Percentiles rank a stretch among this genome's conserved stretches.
Conservation (phyloP, 2,329 filamentous ascomycete genomes). For the Curvularia lunata region DNA sequence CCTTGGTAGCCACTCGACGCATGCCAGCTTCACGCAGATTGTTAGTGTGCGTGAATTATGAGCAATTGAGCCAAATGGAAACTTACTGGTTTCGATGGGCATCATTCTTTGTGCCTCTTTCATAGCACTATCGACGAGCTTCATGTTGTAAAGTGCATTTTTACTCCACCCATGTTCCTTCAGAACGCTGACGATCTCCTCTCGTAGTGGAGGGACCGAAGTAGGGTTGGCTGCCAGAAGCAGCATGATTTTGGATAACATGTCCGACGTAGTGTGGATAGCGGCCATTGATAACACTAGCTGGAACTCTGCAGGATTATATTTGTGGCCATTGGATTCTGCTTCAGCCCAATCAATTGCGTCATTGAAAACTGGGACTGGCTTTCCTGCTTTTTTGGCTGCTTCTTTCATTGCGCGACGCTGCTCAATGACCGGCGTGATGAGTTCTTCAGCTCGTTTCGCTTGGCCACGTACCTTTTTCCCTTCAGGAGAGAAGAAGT, state of each 20-base stretch:
- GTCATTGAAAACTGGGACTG: background rate
- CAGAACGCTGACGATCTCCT: background rate
- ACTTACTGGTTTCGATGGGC: background rate
- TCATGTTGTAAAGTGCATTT: background rate
- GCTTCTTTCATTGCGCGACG: background rate
- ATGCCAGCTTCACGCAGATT: background rate
- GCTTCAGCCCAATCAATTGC: background rate
- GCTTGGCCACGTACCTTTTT: background rate
- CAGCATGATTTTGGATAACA: background rate
- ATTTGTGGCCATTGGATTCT: background rate
- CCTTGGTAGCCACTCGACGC: background rate
- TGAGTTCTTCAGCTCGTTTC: background rate
- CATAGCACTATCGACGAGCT: background rate
- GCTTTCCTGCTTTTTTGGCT: background rate
- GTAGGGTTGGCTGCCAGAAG: background rate
- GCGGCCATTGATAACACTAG: background rate
- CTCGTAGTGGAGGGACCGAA: background rate
- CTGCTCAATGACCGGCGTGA: background rate
- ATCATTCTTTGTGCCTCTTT: background rate
- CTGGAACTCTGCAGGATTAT: background rate
- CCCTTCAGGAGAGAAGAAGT: background rate
- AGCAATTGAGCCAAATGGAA: too few relatives aligned
- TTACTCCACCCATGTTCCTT: background rate
- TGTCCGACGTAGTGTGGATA: background rate
- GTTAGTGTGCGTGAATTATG: background rate